A percentile compares a stretch with the other conserved stretches of the same genome.
Evolutionary conservation across 768 basidiomycete species (phyloP).

Genomic region (Chiua virens): DNA sequence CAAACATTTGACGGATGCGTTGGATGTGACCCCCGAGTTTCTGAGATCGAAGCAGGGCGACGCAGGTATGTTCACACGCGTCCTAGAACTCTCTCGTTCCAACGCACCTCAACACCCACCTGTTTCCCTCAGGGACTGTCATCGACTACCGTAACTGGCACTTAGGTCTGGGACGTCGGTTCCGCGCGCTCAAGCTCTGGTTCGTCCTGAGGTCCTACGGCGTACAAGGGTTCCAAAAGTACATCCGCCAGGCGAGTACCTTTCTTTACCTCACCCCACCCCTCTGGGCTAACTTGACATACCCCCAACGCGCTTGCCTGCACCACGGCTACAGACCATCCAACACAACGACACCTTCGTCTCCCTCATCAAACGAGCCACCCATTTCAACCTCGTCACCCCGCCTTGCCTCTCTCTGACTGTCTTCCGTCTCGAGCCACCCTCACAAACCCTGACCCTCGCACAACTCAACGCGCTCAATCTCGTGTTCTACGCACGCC

Average conservation of each 20-base stretch:
- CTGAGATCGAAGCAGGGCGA: slow-evolving; percentile 79
- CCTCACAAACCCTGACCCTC: slow-evolving; percentile 6
- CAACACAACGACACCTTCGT: slow-evolving; percentile 59
- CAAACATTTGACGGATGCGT: slow-evolving; percentile 67
- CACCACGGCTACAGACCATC: slow-evolving; percentile 49
- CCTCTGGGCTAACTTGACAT: neutral
- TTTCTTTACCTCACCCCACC: too few relatives aligned
- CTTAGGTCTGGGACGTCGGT: slow-evolving; percentile 78
- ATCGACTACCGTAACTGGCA: slow-evolving; percentile 91
- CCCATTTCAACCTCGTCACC: slow-evolving; percentile 63
- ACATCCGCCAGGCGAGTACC: slow-evolving; percentile 51
- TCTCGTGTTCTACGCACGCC: slow-evolving; percentile 52
- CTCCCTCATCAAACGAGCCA: slow-evolving; percentile 49
- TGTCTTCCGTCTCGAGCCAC: slow-evolving; percentile 68
- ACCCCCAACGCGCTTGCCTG: too few relatives aligned
- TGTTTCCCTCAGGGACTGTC: slow-evolving; percentile 54
- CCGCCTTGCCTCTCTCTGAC: slow-evolving; percentile 70
- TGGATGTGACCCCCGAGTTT: slow-evolving; percentile 86
- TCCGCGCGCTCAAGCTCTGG: slow-evolving; percentile 90
- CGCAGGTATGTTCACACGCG: slow-evolving; percentile 45
- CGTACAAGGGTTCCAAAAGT: slow-evolving; percentile 70
- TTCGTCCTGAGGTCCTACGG: slow-evolving; percentile 88
- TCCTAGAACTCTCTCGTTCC: neutral
- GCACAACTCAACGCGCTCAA: slow-evolving; percentile 67
- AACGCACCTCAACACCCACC: too few relatives aligned